Evolutionary conservation across 768 basidiomycete species (phyloP), one percentile per base, ranked within the genome.

Genomic region (Rhodotorula kratochvilovae): DNA sequence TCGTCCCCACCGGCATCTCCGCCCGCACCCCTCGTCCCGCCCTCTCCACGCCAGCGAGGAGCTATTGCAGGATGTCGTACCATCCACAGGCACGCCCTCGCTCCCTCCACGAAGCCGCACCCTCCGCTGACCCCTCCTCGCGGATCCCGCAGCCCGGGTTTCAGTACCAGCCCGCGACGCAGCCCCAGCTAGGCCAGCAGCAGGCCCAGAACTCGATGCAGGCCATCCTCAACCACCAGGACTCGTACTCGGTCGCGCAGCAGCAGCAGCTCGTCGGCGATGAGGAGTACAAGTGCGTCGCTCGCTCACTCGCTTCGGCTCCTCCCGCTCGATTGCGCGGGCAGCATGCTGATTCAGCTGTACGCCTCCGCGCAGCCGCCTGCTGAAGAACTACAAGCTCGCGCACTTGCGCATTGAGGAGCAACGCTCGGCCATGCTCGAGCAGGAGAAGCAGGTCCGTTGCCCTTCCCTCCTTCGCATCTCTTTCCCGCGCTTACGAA

Each of bases 301-400:
- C 48, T 51, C 46, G 17, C 33, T 36, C 48, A 7, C 17, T 25
- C 43, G 43, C 31, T 23, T 31, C 33, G 27, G 35, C 25, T 33
- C 29, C 15, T 16, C n/a, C 53, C 10, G 29, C 11, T 27, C 12
- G 29, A n/a, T n/a, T n/a, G n/a, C n/a, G n/a, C n/a, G n/a, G n/a
- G n/a, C n/a, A n/a, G n/a, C n/a, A n/a, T n/a, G n/a, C n/a, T n/a
- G n/a, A n/a, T n/a, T n/a, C n/a, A n/a, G n/a, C n/a, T n/a, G n/a
- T n/a, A 8, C 10, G 4, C 45, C 1, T 3, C 42, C 33, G 21
- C 21, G 16, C 64, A 73, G 72, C 53, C 68, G 72, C 13, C 63
- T 74, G 45, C 58, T 74, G 12, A 74, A 74, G 68, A 74, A 74
- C 61, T 74, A 74, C 66, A 74, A 74, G 66, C 53, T 74, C 15